Base-by-base conservation (phyloP, 208 protist species). In the Polymyxa betae region DNA sequence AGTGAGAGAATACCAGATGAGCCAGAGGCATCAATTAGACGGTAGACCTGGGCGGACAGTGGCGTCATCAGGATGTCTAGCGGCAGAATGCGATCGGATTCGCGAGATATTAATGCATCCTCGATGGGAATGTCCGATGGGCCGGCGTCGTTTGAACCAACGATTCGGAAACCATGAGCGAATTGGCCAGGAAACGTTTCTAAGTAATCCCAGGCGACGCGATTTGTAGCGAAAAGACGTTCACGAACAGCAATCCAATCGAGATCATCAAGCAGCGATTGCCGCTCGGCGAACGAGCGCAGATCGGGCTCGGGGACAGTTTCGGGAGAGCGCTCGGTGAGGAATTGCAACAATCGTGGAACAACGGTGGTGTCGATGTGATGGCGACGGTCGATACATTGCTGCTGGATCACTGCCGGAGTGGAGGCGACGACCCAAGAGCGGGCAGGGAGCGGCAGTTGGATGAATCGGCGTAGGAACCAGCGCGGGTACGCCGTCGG, bases 181-280 rank as follows among this genome's bases (percentile, higher is more conserved):
- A 40, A 82, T 43, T 45, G 16, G n/a, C 72, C 72, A 35, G 10
- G 16, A 12, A 35, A 5, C 5, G 5, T n/a, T 5, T 12, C 5
- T 20, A 82, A 20, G n/a, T 82, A 82, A 12, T 5, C n/a, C 72
- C 72, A 82, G 35, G n/a, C 35, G n/a, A 82, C n/a, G 16, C 72
- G 72, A 38, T 5, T 40, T 43, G 72, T 82, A 35, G 72, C 72
- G 35, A 82, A 82, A 12, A 82, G 72, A 12, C 72, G 72, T 82
- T 82, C 16, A 38, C 72, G 72, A 35, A 43, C n/a, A n/a, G 72
- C 10, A 38, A 82, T 43, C 72, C 72, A 82, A 12, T 82, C 72
- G 35, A 40, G n/a, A 5, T 43, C 16, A 35, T 82, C 72, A 5
- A 82, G n/a, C 35, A 82, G 72, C 5, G 10, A 5, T 12, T 82